Evolutionary conservation across 2,329 filamentous ascomycete genomes (phyloP).

Genomic region (Fusarium hostae): DNA sequence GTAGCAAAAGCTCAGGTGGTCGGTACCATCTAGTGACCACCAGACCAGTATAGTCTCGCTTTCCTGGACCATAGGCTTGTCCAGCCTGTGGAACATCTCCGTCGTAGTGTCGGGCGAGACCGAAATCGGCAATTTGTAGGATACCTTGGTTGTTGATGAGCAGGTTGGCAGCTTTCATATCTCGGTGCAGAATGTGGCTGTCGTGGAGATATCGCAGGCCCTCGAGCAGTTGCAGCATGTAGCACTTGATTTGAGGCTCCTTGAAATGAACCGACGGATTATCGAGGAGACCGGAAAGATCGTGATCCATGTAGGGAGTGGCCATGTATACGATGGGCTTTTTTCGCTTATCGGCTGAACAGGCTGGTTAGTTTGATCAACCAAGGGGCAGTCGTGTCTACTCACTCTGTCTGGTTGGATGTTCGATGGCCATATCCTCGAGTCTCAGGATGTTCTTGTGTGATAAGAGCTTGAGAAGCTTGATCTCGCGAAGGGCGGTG

Average conservation of each 20-base stretch:
- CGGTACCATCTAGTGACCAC: constrained; percentile 98
- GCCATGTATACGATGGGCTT: constrained; percentile 97
- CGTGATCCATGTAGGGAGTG: constrained; percentile 98
- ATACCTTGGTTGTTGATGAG: constrained; percentile 95
- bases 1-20: constrained; percentile 89
- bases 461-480: constrained; percentile 93
- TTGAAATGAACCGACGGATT: constrained; percentile 91
- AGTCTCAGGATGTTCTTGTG: constrained; percentile 88
- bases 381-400: constrained; percentile 2
- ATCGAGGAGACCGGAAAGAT: constrained; percentile 95
- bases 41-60: constrained; percentile 92
- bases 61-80: constrained; percentile 83
- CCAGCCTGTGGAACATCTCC: constrained; percentile 82
- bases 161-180: constrained; percentile 99
- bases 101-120: constrained; percentile 92
- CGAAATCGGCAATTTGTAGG: constrained; percentile 97
- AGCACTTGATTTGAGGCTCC: constrained; percentile 95
- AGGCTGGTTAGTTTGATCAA: constrained; percentile 13
- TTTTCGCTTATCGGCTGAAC: constrained; percentile 78
- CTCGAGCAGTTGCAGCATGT: constrained; percentile 91
- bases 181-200: constrained; percentile 88
- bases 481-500: constrained; percentile 96
- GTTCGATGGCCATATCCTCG: constrained; percentile 96
- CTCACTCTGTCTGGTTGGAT: constrained; percentile 69
- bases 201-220: constrained; percentile 92